Conservation (phyloP, 345 rosid genomes). For the Physaria fendleri region DNA sequence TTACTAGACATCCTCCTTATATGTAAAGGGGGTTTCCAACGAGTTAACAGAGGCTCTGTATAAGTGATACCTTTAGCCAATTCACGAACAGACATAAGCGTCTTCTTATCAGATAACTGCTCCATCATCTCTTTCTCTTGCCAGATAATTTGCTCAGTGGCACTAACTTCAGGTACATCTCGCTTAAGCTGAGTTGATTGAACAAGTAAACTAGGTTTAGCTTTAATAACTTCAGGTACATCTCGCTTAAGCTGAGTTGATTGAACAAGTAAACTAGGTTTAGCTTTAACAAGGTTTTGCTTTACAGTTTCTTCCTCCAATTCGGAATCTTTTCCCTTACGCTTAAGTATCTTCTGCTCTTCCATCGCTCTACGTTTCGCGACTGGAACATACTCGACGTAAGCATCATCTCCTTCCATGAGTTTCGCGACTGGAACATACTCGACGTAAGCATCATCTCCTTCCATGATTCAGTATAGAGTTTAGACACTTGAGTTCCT, state of each 20-base stretch:
- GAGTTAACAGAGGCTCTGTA: constrained; percentile 60
- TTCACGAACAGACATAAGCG: too few species aligned
- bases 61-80: constrained; percentile 84
- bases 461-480: too few species aligned
- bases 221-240: too few species aligned
- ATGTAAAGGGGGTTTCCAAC: constrained; percentile 78
- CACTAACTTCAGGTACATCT: too few species aligned
- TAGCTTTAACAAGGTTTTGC: background rate
- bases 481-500: too few species aligned
- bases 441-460: background rate
- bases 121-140: too few species aligned
- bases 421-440: background rate
- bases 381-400: background rate
- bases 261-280: background rate
- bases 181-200: too few species aligned
- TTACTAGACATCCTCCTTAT: constrained; percentile 53
- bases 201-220: too few species aligned
- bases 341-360: background rate
- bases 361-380: background rate
- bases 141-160: too few species aligned
- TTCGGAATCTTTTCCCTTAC: background rate
- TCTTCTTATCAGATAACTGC: too few species aligned
- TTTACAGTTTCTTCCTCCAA: background rate
- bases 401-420: background rate
- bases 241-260: background rate